phyloP scores from a whole-genome alignment of 805 yeast species.

The Yamadazyma nakazawae region DNA sequence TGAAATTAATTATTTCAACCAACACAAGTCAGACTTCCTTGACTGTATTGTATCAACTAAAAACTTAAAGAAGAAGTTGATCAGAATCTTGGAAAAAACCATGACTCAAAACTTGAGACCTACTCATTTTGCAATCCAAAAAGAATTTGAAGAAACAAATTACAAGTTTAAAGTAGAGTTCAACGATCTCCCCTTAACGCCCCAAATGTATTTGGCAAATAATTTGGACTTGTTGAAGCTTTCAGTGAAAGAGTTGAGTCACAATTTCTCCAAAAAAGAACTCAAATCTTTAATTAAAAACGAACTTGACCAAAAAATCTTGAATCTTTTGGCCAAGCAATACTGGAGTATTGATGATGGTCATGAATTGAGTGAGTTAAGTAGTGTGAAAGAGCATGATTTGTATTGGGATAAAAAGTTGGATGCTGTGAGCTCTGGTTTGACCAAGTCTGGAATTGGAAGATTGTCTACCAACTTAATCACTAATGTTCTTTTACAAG shows the following conservation, averaged over 20 bases:
- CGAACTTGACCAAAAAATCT: conserved; percentile 83
- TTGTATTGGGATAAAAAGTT: conserved; percentile 78
- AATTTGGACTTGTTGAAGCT: conserved; percentile 84
- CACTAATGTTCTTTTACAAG: conserved; percentile 75
- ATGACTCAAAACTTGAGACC: conserved; percentile 90
- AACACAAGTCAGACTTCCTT: conserved; percentile 53
- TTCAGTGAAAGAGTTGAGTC: conserved; percentile 82
- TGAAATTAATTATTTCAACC: conserved; percentile 55
- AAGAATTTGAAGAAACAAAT: conserved; percentile 88
- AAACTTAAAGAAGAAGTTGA: conserved; percentile 71
- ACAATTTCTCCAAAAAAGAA: conserved; percentile 78
- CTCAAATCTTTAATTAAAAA: conserved; percentile 73
- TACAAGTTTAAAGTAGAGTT: conserved; percentile 95
- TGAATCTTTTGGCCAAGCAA: conserved; percentile 82
- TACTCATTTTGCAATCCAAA: conserved; percentile 78
- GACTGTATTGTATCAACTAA: conserved; percentile 77
- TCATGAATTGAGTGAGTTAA: conserved; percentile 53
- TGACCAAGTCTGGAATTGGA: conserved; percentile 93
- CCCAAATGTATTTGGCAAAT: conserved; percentile 90
- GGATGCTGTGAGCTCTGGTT: conserved; percentile 75
- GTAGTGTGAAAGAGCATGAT: conserved; percentile 42
- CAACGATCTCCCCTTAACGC: conserved; percentile 90
- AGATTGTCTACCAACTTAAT: conserved; percentile 80
- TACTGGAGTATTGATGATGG: conserved; percentile 73
- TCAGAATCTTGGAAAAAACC: conserved; percentile 81